Percentiles rank a stretch among this genome's conserved stretches.
Conservation (phyloP, 805 yeast genomes). For the Candida multigemmis region DNA sequence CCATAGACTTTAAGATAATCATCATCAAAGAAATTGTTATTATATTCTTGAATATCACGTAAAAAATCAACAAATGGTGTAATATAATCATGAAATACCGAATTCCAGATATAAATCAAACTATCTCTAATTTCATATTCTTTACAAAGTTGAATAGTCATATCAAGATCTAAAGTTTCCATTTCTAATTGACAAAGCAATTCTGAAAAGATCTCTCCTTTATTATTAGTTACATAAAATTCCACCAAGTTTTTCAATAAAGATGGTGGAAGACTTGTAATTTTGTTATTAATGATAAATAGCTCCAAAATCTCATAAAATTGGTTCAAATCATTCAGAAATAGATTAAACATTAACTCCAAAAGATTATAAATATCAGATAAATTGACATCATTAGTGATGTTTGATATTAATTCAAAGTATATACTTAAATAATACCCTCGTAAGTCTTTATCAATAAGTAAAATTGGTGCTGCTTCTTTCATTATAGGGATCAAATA, state of each 20-base stretch:
- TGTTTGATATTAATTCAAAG: constrained; percentile 7
- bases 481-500: constrained; percentile 50
- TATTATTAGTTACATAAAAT: constrained; percentile 29
- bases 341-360: too few relatives aligned
- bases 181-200: constrained; percentile 64
- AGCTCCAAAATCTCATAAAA: constrained; percentile 49
- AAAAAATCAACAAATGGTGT: constrained; percentile 64
- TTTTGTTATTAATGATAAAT: constrained; percentile 37
- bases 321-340: constrained; percentile 14
- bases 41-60: constrained; percentile 12
- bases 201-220: constrained; percentile 50
- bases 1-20: constrained; percentile 15
- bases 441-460: constrained; percentile 9
- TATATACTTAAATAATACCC: constrained; percentile 13
- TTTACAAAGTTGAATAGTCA: constrained; percentile 56
- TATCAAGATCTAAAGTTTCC: constrained; percentile 64
- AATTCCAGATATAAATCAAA: constrained; percentile 63
- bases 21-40: too few relatives aligned
- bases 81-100: constrained; percentile 56
- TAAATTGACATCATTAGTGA: background rate
- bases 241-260: constrained; percentile 56
- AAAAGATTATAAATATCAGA: constrained; percentile 4
- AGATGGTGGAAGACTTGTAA: constrained; percentile 49
- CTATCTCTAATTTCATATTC: constrained; percentile 52
- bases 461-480: constrained; percentile 39